These are phyloP conservation scores for Schizopora paradoxa DNA, from an alignment of 1,284 basidiomycete species.

Conservation along the genomic window DNA sequence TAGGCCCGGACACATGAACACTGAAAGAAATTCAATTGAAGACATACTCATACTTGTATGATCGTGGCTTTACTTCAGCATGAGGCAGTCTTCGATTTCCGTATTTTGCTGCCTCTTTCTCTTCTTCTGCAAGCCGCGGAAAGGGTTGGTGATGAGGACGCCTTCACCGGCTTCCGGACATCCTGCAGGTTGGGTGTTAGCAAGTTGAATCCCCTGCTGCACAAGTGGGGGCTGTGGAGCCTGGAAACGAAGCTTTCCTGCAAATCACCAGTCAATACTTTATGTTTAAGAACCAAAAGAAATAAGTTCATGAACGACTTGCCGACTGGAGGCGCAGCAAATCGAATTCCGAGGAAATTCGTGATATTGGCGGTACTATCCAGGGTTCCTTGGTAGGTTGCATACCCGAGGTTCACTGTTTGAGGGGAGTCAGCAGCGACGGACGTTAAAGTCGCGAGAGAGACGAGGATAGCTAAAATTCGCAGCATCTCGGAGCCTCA, in stretches of 20 bases:
- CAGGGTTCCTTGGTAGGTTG: constrained; percentile 28
- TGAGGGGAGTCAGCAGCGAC: constrained; percentile 3
- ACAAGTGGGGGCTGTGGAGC: constrained; percentile 28
- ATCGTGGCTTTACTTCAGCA: constrained; percentile 24
- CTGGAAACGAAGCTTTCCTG: constrained; percentile 32
- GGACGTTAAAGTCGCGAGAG: no score
- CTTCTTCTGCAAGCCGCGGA: constrained; percentile 3
- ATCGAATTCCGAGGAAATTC: constrained; percentile 30
- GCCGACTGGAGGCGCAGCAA: constrained; percentile 30
- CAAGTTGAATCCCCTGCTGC: constrained; percentile 13
- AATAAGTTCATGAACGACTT: constrained; percentile 11
- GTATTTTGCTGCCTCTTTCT: not conserved
- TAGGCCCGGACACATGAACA: constrained; percentile 25
- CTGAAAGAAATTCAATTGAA: constrained; percentile 17
- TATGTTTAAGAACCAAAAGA: not conserved
- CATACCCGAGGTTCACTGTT: constrained; percentile 30
- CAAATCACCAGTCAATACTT: not conserved
- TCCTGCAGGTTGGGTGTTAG: constrained; percentile 10
- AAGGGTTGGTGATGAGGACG: constrained; percentile 5
- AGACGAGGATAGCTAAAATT: no score
- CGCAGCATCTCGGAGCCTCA: no score
- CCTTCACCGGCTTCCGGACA: constrained; percentile 8
- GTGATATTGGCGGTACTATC: constrained; percentile 22
- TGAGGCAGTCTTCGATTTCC: constrained; percentile 29
- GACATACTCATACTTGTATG: not conserved